Evolutionary conservation across 2,329 filamentous ascomycete genomes (phyloP), one percentile per base, ranked within the genome.

Genomic region (Nemania abortiva): DNA sequence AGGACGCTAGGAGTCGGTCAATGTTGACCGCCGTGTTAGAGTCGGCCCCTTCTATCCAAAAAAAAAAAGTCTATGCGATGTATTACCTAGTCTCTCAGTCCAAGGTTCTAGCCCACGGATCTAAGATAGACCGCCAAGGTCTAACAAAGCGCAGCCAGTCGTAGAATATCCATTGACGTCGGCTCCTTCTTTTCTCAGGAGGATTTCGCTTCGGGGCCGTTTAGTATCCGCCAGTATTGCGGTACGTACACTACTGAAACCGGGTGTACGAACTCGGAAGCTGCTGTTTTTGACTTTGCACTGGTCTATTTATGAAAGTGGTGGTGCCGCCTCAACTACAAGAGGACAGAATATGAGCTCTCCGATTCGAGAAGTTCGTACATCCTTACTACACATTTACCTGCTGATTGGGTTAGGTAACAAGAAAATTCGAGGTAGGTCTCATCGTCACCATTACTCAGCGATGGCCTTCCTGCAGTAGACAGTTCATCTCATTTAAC

Each of bases 1-100:
- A 66, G 53, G 45, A 45, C 58, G 45, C 58, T 63, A 59, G 39
- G 37, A 39, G 37, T 52, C 49, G 45, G 54, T 57, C 53, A 52
- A 13, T 11, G 31, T 64, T 64, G 29, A 27, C 45, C 34, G 54
- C 34, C 54, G 45, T n/a, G 37, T 37, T 27, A 22, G 15, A 22
- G 20, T 11, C 47, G 11, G 20, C 15, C 18, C 20, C 39, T 42
- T 57, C 58, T 58, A 47, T 59, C 52, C n/a, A n/a, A n/a, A n/a
- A 60, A 42, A 13, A 52, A 11, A 6, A 10, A 11, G 31, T 56
- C 2, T 7, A 9, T 63, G 27, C 27, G 31, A 58, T 63, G 37
- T 37, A 60, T 59, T 18, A 22, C 13, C 47, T n/a, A 50, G 27
- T 64, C 15, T 60, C 15, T n/a, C 24, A 24, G 27, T 45, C 49